Evolutionary conservation across 805 yeast genomes (phyloP), one percentile per base, ranked within the genome.

Genomic region (Clavispora santaluciae): DNA sequence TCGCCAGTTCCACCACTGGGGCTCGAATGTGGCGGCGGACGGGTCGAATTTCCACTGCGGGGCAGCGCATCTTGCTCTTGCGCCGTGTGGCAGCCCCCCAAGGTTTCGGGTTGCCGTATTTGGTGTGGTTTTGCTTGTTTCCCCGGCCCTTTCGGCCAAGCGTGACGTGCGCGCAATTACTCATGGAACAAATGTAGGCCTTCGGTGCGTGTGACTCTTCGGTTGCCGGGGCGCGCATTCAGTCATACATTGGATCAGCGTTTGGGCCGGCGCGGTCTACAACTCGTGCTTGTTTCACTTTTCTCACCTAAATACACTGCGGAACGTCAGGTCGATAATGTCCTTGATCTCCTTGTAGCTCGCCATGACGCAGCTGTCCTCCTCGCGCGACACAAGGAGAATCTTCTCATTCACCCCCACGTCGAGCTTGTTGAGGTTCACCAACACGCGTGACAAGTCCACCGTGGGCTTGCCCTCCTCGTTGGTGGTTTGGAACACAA

Each of bases 321-420:
- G 71, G 59, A 87, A 87, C 13, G 84, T 78, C 43, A 73, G 66
- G 45, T 83, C 91, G 26, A 89, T 72, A 51, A 85, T 63, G 49
- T 77, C 83, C 58, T 81, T 78, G 47, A 93, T 68, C 61, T 89
- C 96, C 64, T 84, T 85, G 61, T 84, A 93, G 52, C 90, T 79
- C 40, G 87, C 83, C 30, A 93, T 81, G 45, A 93, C 67, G 59
- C 97, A 89, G 34, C 79, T 83, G 67, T 81, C 82, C 57, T 88
- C 95, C 59, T 90, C 96, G 9, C 83, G 76, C 24, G 93, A 82
- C 1, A 88, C 87, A 39, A 93, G 72, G 58, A 90, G 66, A 12
- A 93, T 63, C 50, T 78, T 80, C 62, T 93, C 99, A 38, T 86
- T 89, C 24, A 83, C 74, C 1, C 97, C 98, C 5, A 91, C 95